Evolutionary conservation across 1,284 basidiomycete species (phyloP).

Genomic region (Cutaneotrichosporon mucoides): DNA sequence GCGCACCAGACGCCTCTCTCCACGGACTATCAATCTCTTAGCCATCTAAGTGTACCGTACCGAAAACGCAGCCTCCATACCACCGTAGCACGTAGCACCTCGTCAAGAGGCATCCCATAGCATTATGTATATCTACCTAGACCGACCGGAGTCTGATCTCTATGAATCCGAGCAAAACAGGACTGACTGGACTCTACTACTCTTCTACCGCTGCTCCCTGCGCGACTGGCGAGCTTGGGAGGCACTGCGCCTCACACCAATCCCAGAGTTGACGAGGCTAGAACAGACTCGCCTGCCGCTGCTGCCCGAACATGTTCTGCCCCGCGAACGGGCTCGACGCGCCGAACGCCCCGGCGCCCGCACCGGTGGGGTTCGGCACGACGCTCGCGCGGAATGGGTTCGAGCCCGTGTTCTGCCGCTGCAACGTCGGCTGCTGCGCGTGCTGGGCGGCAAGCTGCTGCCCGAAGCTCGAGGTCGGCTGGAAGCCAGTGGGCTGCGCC

Average conservation of each 20-base stretch:
- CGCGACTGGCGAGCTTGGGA: too few species aligned
- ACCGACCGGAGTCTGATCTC: background rate
- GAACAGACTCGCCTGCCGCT: slow-evolving; percentile 7
- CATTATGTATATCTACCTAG: background rate
- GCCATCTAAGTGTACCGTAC: too few species aligned
- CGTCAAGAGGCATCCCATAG: background rate
- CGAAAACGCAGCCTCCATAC: too few species aligned
- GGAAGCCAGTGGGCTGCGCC: slow-evolving; percentile 55
- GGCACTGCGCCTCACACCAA: too few species aligned
- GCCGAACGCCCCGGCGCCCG: slow-evolving; percentile 25
- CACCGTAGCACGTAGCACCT: too few species aligned
- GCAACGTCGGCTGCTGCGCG: slow-evolving; percentile 4
- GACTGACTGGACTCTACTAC: too few species aligned
- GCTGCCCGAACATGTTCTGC: slow-evolving; percentile 22
- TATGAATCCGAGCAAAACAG: too few species aligned
- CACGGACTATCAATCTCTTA: too few species aligned
- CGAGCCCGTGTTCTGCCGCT: slow-evolving; percentile 17
- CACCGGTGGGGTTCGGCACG: background rate
- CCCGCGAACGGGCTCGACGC: slow-evolving; percentile 30
- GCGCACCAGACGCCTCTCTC: too few species aligned
- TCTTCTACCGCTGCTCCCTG: too few species aligned
- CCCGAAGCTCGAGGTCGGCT: slow-evolving; percentile 81
- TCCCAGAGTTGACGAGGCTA: too few species aligned
- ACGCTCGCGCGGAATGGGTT: slow-evolving; percentile 40
- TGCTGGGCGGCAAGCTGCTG: slow-evolving; percentile 59